Evolutionary conservation across 805 yeast species (phyloP).

Genomic region (Nakazawaea holstii): DNA sequence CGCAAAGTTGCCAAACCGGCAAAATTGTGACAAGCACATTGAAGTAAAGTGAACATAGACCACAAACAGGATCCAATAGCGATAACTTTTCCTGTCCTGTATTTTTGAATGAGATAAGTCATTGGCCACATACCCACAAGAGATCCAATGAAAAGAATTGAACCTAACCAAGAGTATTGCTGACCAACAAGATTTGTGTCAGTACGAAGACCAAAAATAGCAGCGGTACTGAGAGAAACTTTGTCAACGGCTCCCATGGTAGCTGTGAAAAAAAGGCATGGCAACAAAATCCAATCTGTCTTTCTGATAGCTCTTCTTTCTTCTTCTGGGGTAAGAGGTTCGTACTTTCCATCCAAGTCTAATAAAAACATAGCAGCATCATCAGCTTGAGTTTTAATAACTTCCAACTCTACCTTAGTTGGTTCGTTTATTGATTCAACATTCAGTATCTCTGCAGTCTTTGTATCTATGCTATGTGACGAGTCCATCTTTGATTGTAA

Average conservation of each 20-base stretch:
- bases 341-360: constrained; percentile 19
- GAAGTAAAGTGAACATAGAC: constrained; percentile 11
- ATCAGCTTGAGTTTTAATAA: constrained; percentile 15
- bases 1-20: constrained; percentile 39
- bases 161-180: constrained; percentile 33
- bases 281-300: constrained; percentile 32
- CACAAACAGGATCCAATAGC: constrained; percentile 17
- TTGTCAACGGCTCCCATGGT: constrained; percentile 34
- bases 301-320: constrained; percentile 28
- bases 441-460: background rate
- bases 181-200: constrained; percentile 29
- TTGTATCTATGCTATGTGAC: background rate
- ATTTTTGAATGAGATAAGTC: constrained; percentile 22
- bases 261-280: constrained; percentile 29
- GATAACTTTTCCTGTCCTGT: constrained; percentile 18
- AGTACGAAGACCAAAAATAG: constrained; percentile 30
- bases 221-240: constrained; percentile 29
- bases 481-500: background rate
- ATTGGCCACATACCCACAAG: constrained; percentile 34
- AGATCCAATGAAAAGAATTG: constrained; percentile 37
- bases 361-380: constrained; percentile 21
- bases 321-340: constrained; percentile 22
- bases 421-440: background rate
- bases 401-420: constrained; percentile 2
- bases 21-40: constrained; percentile 30